Base-by-base conservation (phyloP, 139 green algal species). In the Micractinium conductrix region DNA sequence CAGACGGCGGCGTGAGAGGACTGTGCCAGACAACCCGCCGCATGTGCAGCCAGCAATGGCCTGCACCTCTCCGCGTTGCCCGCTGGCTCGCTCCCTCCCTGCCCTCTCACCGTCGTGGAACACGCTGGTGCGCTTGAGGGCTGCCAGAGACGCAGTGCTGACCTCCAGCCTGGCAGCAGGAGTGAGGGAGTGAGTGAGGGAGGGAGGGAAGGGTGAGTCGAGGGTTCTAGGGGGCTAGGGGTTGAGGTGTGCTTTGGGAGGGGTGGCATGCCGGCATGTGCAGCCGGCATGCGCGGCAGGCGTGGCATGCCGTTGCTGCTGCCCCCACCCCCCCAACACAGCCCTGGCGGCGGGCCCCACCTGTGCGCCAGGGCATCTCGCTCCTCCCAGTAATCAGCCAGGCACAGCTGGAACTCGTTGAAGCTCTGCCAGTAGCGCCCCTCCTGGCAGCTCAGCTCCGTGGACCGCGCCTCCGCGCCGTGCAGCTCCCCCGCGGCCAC, bases 391-490 rank as follows among this genome's bases (percentile, higher is more conserved):
- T 97, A 93, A 3, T 81, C 65, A 8, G 78, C 42, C 74, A 97
- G 89, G 67, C 91, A 79, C 67, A 94, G 65, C 84, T 95, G 90
- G 82, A 96, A 95, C 67, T 94, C 92, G 84, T 97, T 97, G 67
- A 94, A 91, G 70, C 95, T 91, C 72, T 97, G 92, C 95, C 94
- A 98, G 91, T 97, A 96, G 7, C 88, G 87, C 79, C 92, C 89
- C 86, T 97, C 94, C 76, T 94, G 80, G 7, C 69, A 79, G 14
- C 88, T 90, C 50, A 97, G 76, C 68, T 94, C 91, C 0, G 44
- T 82, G 19, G 85, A 82, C 4, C 72, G 78, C 22, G 26, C 74
- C 65, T 88, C 69, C 72, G 94, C 50, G 9, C 50, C 81, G 8
- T 78, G 75, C 79, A 93, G 81, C 83, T 92, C 76, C 8, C n/a